Conservation (phyloP, 352 stramenopile species). For the Blastocystis sp. region DNA sequence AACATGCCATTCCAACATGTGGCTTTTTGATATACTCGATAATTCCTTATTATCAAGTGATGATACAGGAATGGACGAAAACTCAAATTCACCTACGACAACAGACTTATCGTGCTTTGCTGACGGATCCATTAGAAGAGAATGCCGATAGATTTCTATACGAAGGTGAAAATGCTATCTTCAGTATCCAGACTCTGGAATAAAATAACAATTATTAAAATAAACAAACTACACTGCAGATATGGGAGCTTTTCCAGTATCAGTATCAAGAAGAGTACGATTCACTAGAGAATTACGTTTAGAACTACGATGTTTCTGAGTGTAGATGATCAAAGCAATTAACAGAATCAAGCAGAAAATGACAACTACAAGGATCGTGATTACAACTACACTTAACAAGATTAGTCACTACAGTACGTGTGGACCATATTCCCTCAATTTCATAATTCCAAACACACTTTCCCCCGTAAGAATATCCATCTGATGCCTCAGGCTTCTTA, state of each 20-base stretch:
- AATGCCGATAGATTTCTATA: too few species aligned
- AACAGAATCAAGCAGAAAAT: neutral
- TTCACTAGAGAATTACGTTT: neutral
- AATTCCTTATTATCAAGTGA: neutral
- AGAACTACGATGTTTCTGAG: constrained; percentile 37
- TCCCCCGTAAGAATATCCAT: neutral
- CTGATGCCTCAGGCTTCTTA: neutral
- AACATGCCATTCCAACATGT: neutral
- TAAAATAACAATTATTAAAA: too few species aligned
- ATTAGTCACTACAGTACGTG: neutral
- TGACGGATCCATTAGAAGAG: neutral
- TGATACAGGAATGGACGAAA: constrained; percentile 29
- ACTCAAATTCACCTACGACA: constrained; percentile 41
- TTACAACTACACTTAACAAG: neutral
- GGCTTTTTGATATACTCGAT: neutral
- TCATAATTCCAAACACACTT: constrained; percentile 61
- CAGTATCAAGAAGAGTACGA: neutral
- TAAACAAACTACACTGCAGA: too few species aligned
- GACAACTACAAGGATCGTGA: constrained; percentile 11
- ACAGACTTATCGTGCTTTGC: neutral
- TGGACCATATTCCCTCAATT: constrained; percentile 27
- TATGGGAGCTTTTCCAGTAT: too few species aligned
- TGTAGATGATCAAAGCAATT: constrained; percentile 54
- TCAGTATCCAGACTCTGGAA: too few species aligned
- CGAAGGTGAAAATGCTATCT: too few species aligned